A percentile compares a stretch with the other conserved stretches of the same genome.
These are phyloP conservation scores for Trypanosoma rangeli DNA, from an alignment of 208 protist species.

Conservation along the genomic window DNA sequence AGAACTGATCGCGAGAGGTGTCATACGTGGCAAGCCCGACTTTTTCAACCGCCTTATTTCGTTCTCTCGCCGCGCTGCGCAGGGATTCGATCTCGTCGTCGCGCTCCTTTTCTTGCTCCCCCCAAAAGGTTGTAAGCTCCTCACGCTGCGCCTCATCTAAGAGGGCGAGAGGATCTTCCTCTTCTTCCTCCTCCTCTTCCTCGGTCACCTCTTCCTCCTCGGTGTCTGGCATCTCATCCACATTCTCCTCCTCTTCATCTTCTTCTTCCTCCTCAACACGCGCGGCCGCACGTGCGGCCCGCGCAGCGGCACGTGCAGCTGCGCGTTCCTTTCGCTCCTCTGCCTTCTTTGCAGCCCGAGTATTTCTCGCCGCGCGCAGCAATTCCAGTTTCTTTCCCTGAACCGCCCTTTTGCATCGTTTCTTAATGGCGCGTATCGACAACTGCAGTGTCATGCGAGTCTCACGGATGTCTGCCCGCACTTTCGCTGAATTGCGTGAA, in stretches of 20 bases:
- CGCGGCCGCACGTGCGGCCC: conserved; percentile 29
- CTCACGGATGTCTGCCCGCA: conserved; percentile 38
- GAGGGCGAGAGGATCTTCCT: conserved; percentile 36
- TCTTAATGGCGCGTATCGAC: conserved; percentile 35
- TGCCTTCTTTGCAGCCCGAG: conserved; percentile 34
- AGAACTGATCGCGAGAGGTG: conserved; percentile 50
- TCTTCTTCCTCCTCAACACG: conserved; percentile 29
- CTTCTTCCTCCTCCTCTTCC: conserved; percentile 30
- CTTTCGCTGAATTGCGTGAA: conserved; percentile 38
- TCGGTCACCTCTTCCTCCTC: conserved; percentile 31
- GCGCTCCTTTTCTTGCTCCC: conserved; percentile 43
- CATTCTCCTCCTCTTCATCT: conserved; percentile 31
- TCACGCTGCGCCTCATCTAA: conserved; percentile 52
- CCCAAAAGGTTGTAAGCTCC: conserved; percentile 38
- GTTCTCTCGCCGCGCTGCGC: conserved; percentile 32
- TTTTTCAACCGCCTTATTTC: conserved; percentile 29
- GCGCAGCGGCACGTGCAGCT: conserved; percentile 32
- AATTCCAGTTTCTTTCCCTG: conserved; percentile 39
- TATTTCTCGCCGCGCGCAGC: conserved; percentile 41
- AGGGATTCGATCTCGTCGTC: conserved; percentile 42
- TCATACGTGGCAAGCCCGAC: conserved; percentile 51
- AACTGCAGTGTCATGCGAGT: conserved; percentile 47
- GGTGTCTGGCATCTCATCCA: conserved; percentile 28
- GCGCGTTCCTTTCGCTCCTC: conserved; percentile 44
- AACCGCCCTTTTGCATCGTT: conserved; percentile 37